phyloP scores from a whole-genome alignment of 2,329 filamentous ascomycete species.

The Purpureocillium lavendulum region DNA sequence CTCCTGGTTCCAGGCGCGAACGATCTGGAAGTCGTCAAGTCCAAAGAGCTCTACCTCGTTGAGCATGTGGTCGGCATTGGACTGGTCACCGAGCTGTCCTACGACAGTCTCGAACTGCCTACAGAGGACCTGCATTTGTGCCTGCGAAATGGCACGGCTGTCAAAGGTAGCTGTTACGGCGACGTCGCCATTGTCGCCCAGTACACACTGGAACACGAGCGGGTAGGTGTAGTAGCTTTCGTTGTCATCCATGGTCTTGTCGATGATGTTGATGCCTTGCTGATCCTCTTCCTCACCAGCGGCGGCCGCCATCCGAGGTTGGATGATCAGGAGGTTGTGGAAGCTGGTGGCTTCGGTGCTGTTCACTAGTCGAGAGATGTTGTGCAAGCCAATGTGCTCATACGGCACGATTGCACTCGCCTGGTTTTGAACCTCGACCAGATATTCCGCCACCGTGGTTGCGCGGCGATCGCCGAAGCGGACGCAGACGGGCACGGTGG shows the following conservation, averaged over 20 bases:
- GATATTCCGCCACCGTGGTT: background rate
- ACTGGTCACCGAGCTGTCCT: conserved; percentile 4
- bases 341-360: background rate
- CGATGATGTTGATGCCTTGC: background rate
- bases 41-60: conserved; percentile 9
- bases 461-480: conserved; percentile 3
- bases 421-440: conserved; percentile 9
- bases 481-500: conserved; percentile 19
- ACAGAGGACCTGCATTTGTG: background rate
- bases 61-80: conserved; percentile 13
- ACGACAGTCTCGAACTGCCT: background rate
- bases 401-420: conserved; percentile 6
- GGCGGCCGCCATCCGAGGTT: background rate
- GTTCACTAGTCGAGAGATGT: conserved; percentile 6
- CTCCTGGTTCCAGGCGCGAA: background rate
- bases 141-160: background rate
- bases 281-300: too few relatives aligned
- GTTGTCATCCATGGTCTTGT: conserved; percentile 1
- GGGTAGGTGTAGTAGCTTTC: conserved; percentile 1
- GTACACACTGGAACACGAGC: conserved; percentile 1
- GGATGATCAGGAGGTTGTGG: conserved; percentile 1
- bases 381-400: conserved; percentile 14
- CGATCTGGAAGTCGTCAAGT: background rate
- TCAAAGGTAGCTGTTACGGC: background rate
- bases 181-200: background rate